Percentiles rank a stretch among this genome's conserved stretches.
These are phyloP conservation scores for Fusarium hostae DNA, from an alignment of 2,329 filamentous ascomycete species.

Conservation along the genomic window DNA sequence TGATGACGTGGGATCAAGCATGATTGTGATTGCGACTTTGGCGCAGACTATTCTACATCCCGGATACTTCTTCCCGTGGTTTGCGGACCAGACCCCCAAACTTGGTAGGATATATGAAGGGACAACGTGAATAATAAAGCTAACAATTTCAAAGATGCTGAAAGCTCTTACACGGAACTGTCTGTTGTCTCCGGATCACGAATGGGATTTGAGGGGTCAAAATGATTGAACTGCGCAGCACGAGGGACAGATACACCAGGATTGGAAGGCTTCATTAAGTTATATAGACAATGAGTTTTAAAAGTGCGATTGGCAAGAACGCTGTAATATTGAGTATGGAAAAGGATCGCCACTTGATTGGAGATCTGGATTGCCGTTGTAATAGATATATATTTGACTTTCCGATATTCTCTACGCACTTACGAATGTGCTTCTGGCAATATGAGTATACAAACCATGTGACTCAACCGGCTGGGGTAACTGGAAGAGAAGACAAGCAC, in stretches of 20 bases:
- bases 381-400: too few relatives aligned
- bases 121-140: fast-evolving
- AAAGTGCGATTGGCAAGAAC: fast-evolving
- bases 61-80: background rate
- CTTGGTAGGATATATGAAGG: background rate
- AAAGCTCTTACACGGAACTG: background rate
- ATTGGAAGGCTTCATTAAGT: fast-evolving
- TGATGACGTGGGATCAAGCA: background rate
- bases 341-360: fast-evolving
- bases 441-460: background rate
- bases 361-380: fast-evolving
- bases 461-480: fast-evolving
- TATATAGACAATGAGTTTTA: fast-evolving
- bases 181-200: background rate
- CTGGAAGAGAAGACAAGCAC: background rate
- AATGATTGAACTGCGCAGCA: background rate
- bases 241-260: fast-evolving
- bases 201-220: background rate
- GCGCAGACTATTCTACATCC: slow-evolving; percentile 5
- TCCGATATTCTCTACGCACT: background rate
- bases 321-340: fast-evolving
- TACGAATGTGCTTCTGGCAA: fast-evolving
- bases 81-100: background rate
- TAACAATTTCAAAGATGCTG: background rate
- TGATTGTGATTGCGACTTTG: background rate